Evolutionary conservation across 345 rosid genomes (phyloP).

Genomic region (Brassica incana): DNA sequence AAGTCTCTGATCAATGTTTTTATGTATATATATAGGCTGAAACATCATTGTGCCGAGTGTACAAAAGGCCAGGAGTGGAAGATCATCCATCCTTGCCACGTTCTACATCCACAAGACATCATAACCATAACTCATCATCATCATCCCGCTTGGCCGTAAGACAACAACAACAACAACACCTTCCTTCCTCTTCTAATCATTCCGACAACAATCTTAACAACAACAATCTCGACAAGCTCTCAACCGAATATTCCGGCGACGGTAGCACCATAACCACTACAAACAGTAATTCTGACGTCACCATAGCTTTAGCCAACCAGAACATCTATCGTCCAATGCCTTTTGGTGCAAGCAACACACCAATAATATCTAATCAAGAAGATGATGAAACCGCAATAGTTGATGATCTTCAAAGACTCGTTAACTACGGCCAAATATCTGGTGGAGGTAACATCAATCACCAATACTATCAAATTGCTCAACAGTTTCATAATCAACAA

Average conservation of each 20-base stretch:
- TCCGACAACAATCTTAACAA: conserved; percentile 35
- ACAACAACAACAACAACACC: conserved; percentile 40
- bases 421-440: conserved; percentile 55
- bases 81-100: conserved; percentile 89
- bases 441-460: conserved; percentile 39
- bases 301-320: conserved; percentile 64
- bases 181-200: conserved; percentile 31
- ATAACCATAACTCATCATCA: conserved; percentile 31
- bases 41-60: conserved; percentile 92
- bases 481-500: conserved; percentile 47
- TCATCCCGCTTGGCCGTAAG: conserved; percentile 29
- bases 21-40: conserved; percentile 56
- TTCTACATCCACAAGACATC: conserved; percentile 50
- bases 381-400: conserved; percentile 40
- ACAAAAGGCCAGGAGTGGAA: conserved; percentile 94
- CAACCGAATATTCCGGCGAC: conserved; percentile 40
- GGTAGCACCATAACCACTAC: conserved; percentile 47
- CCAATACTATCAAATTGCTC: conserved; percentile 47
- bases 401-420: conserved; percentile 74
- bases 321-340: conserved; percentile 49
- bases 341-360: conserved; percentile 39
- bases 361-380: conserved; percentile 27
- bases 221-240: conserved; percentile 37
- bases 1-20: conserved; percentile 17
- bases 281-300: conserved; percentile 58